These are phyloP conservation scores for Fusarium continuum DNA, from an alignment of 2,329 filamentous ascomycete genomes.

Conservation along the genomic window DNA sequence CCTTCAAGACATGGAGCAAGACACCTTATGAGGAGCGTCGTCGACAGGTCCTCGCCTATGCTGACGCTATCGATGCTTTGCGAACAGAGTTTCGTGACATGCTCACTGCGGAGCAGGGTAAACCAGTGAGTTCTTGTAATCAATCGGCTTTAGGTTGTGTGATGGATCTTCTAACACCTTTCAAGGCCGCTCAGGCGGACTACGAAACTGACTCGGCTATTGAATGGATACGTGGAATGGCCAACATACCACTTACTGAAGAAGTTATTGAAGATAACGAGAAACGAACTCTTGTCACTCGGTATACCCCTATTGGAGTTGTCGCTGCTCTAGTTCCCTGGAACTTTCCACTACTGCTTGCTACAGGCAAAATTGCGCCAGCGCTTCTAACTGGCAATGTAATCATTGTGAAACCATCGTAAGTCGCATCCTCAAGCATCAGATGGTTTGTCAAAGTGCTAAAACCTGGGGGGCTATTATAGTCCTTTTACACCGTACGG, in stretches of 20 bases:
- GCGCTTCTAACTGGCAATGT: slow-evolving; percentile 65
- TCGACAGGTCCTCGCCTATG: slow-evolving; percentile 37
- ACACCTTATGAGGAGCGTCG: slow-evolving; percentile 40
- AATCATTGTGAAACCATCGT: slow-evolving; percentile 66
- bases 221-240: slow-evolving; percentile 43
- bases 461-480: no score
- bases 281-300: background rate
- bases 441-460: no score
- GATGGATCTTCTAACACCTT: no score
- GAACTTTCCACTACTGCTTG: slow-evolving; percentile 37
- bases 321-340: slow-evolving; percentile 36
- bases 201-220: slow-evolving; percentile 36
- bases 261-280: slow-evolving; percentile 48
- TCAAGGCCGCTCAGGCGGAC: no score
- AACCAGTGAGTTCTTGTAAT: no score
- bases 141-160: no score
- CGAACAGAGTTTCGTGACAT: slow-evolving; percentile 36
- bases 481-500: slow-evolving; percentile 67
- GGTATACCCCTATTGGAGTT: slow-evolving; percentile 21
- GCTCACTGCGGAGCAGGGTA: slow-evolving; percentile 39
- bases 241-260: slow-evolving; percentile 42
- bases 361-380: slow-evolving; percentile 60
- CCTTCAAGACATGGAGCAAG: slow-evolving; percentile 46
- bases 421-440: no score
- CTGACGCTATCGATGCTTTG: slow-evolving; percentile 42